Evolutionary conservation across 345 rosid species (phyloP).

Genomic region (Lepidium africanum): DNA sequence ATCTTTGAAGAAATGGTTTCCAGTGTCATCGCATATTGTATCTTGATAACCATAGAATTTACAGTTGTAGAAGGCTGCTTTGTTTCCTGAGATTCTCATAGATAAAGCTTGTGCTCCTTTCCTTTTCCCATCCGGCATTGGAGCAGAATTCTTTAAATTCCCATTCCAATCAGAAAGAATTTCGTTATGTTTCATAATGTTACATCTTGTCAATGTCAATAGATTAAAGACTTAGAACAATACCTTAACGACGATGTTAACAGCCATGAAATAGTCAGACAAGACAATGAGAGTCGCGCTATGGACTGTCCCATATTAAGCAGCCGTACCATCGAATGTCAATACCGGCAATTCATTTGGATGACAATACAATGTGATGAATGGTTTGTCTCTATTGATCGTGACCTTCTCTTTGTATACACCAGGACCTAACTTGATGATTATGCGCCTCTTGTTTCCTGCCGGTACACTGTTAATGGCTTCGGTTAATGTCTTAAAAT

Average conservation of each 20-base stretch:
- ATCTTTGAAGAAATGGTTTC: slow-evolving; percentile 65
- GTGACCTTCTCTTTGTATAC: slow-evolving; percentile 50
- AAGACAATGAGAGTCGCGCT: slow-evolving; percentile 55
- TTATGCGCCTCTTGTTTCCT: slow-evolving; percentile 44
- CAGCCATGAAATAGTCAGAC: slow-evolving; percentile 56
- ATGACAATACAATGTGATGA: slow-evolving; percentile 46
- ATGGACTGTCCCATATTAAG: slow-evolving; percentile 45
- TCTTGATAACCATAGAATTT: slow-evolving; percentile 55
- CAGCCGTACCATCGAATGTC: slow-evolving; percentile 39
- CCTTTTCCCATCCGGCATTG: slow-evolving; percentile 37
- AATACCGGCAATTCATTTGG: slow-evolving; percentile 34
- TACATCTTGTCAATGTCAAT: no score
- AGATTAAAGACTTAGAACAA: no score
- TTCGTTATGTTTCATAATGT: no score
- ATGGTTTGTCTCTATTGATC: slow-evolving; percentile 38
- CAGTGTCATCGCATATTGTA: slow-evolving; percentile 59
- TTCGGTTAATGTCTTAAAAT: slow-evolving; percentile 37
- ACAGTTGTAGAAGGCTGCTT: slow-evolving; percentile 54
- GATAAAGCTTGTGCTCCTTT: slow-evolving; percentile 52
- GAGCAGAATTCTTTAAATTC: slow-evolving; percentile 35
- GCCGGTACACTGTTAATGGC: slow-evolving; percentile 43
- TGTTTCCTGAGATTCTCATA: slow-evolving; percentile 43
- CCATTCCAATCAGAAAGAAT: no score
- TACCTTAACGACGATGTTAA: slow-evolving; percentile 45
- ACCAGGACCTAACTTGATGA: slow-evolving; percentile 44